Conservation (phyloP, 768 basidiomycete species). For the Phanerochaete sordida region DNA sequence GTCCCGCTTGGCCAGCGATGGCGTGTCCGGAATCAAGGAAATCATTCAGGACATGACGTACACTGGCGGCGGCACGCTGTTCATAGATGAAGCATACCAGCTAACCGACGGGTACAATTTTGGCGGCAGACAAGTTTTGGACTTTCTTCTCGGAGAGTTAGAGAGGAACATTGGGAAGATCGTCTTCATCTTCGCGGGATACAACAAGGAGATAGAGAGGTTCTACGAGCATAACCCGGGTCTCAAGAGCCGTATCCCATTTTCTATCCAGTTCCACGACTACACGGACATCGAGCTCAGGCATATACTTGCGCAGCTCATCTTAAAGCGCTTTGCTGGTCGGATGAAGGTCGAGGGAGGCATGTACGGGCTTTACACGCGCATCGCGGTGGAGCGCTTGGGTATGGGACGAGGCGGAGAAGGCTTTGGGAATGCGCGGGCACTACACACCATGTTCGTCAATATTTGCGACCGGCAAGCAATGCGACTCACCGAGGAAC, state of each 20-base stretch:
- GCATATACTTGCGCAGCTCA: slow-evolving; percentile 45
- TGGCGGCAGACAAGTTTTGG: slow-evolving; percentile 56
- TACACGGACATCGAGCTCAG: slow-evolving; percentile 57
- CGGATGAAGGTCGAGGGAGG: slow-evolving; percentile 54
- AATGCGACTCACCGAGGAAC: slow-evolving; percentile 39
- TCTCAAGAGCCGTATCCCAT: slow-evolving; percentile 63
- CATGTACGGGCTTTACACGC: slow-evolving; percentile 45
- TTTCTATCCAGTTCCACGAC: slow-evolving; percentile 54
- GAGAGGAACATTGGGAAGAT: slow-evolving; percentile 62
- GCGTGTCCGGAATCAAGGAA: slow-evolving; percentile 49
- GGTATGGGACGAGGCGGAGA: slow-evolving; percentile 53
- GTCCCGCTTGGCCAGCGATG: slow-evolving; percentile 52
- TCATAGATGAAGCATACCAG: slow-evolving; percentile 74
- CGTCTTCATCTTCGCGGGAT: slow-evolving; percentile 71
- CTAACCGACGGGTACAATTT: slow-evolving; percentile 45
- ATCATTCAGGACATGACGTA: slow-evolving; percentile 41
- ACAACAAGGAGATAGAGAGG: slow-evolving; percentile 68
- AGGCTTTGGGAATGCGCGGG: slow-evolving; percentile 70
- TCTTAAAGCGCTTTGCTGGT: slow-evolving; percentile 45
- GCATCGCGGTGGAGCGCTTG: slow-evolving; percentile 55
- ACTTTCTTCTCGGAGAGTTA: slow-evolving; percentile 72
- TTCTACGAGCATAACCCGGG: slow-evolving; percentile 80
- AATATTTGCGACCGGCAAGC: slow-evolving; percentile 52
- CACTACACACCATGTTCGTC: slow-evolving; percentile 47
- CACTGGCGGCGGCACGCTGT: slow-evolving; percentile 61